A percentile compares a stretch with the other conserved stretches of the same genome.
These are phyloP conservation scores for Chytridium lagenaria DNA, from an alignment of 371 early-diverging fungal species.

Conservation along the genomic window DNA sequence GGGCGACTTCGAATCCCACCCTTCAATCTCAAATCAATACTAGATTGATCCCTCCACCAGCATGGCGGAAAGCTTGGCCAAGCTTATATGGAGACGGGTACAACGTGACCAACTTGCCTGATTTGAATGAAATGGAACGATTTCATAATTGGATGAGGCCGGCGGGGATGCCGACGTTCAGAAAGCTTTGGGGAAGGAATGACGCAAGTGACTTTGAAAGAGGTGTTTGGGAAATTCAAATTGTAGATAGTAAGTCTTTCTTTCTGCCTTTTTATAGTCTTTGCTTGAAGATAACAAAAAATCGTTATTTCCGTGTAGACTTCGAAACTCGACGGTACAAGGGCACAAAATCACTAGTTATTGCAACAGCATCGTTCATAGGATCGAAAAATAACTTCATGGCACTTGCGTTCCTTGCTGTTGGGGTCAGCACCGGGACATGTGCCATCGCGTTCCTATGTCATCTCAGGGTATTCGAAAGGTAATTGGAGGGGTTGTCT, in stretches of 20 bases:
- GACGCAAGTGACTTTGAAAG: constrained; percentile 45
- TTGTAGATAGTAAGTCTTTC: constrained; percentile 8
- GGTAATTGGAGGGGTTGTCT: neutral
- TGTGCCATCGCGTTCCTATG: neutral
- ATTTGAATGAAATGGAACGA: constrained; percentile 73
- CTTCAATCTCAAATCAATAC: neutral
- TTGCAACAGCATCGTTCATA: constrained; percentile 87
- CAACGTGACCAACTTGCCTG: constrained; percentile 70
- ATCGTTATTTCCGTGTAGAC: constrained; percentile 55
- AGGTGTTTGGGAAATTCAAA: constrained; percentile 44
- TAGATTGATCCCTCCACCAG: constrained; percentile 51
- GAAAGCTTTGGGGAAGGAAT: constrained; percentile 91
- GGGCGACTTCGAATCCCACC: neutral
- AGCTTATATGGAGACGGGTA: constrained; percentile 51
- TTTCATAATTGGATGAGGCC: constrained; percentile 99
- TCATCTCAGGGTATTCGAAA: constrained; percentile 3
- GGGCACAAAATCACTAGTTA: constrained; percentile 91
- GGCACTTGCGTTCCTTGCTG: constrained; percentile 89
- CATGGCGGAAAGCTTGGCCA: constrained; percentile 48
- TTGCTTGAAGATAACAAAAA: neutral
- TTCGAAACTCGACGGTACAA: constrained; percentile 80
- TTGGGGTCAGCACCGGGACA: constrained; percentile 58
- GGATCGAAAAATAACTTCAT: constrained; percentile 95
- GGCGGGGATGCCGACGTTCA: constrained; percentile 93
- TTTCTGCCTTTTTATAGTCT: neutral